These are phyloP conservation scores for Nicotiana benthamiana DNA, from an alignment of 257 asterid genomes.

Conservation along the genomic window DNA sequence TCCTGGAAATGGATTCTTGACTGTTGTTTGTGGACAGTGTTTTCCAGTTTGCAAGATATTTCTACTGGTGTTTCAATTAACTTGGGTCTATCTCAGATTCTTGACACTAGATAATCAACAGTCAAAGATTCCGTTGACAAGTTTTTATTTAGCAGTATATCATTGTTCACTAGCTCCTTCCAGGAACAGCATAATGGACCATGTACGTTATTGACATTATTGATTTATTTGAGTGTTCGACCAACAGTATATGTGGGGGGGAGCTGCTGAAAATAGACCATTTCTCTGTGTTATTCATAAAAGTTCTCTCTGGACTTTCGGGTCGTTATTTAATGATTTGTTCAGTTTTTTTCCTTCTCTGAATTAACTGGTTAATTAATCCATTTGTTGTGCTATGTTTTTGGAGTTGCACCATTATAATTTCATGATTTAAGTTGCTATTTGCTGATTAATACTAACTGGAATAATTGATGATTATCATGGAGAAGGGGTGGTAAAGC, in stretches of 20 bases:
- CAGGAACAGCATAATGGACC: neutral
- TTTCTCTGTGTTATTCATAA: neutral
- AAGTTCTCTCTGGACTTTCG: neutral
- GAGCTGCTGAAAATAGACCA: neutral
- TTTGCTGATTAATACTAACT: neutral
- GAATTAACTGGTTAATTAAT: neutral
- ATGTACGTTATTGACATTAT: neutral
- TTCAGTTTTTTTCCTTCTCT: neutral
- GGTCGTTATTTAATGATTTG: neutral
- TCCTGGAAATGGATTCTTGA: neutral
- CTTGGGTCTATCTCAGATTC: neutral
- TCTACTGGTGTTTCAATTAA: neutral
- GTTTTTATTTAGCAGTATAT: neutral
- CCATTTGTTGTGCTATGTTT: neutral
- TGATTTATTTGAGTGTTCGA: neutral
- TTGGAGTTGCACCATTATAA: neutral
- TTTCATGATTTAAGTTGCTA: neutral
- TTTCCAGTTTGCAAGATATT: neutral
- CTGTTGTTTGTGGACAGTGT: neutral
- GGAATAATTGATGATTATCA: neutral
- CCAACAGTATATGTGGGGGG: conserved; percentile 4
- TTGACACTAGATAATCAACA: neutral
- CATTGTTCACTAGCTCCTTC: neutral
- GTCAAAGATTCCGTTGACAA: neutral
- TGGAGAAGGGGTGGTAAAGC: neutral